phyloP scores from a whole-genome alignment of 495 filamentous ascomycete species.

The Halenospora varia region DNA sequence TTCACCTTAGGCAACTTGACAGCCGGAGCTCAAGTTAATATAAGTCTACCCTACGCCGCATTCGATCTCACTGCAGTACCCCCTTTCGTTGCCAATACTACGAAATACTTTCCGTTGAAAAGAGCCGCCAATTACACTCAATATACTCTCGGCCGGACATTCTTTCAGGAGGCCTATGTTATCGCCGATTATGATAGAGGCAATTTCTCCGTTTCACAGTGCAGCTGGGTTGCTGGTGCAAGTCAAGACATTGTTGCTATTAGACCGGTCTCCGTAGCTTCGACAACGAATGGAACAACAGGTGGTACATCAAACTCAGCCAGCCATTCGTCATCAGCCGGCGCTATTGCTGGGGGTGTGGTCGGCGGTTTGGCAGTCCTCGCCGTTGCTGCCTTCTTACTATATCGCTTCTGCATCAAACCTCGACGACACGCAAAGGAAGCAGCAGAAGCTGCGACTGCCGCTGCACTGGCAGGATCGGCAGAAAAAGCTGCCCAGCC shows the following conservation, averaged over 20 bases:
- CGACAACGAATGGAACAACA: neutral
- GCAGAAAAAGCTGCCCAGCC: neutral
- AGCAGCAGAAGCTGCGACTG: neutral
- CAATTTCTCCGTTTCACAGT: constrained; percentile 16
- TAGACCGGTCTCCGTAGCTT: neutral
- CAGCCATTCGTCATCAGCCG: neutral
- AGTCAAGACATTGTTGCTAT: constrained; percentile 10
- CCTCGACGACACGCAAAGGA: constrained; percentile 2
- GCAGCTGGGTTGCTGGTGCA: constrained; percentile 5
- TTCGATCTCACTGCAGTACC: constrained; percentile 42
- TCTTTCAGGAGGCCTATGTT: constrained; percentile 43
- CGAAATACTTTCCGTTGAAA: constrained; percentile 47
- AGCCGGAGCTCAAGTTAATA: constrained; percentile 38
- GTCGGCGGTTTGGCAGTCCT: neutral
- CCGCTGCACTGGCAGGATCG: neutral
- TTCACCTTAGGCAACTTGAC: constrained; percentile 43
- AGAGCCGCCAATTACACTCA: constrained; percentile 46
- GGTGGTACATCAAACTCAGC: neutral
- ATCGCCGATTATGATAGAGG: constrained; percentile 18
- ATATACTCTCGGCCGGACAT: constrained; percentile 49
- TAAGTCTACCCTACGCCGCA: constrained; percentile 49
- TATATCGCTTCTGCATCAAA: constrained; percentile 8
- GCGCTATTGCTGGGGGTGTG: neutral
- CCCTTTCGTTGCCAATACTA: neutral
- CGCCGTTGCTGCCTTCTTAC: neutral